These are phyloP conservation scores for Suhomyces prunicola DNA, from an alignment of 805 yeast species.

Conservation along the genomic window DNA sequence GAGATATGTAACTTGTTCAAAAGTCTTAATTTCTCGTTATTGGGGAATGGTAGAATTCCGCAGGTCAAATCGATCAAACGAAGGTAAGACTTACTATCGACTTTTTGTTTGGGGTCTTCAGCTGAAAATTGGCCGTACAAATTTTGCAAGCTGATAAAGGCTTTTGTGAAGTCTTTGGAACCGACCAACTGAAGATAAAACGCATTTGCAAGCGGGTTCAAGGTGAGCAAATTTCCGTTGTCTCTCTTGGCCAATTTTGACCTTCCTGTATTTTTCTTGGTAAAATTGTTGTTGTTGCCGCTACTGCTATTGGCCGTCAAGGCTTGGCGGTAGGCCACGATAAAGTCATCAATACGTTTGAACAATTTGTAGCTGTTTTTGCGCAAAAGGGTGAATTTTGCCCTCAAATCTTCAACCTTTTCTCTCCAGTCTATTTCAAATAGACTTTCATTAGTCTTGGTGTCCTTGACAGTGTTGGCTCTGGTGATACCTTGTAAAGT, in stretches of 20 bases:
- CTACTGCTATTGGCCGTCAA: conserved; percentile 13
- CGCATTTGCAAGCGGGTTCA: conserved; percentile 60
- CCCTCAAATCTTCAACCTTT: conserved; percentile 15
- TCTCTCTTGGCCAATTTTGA: conserved; percentile 10
- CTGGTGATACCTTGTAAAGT: conserved; percentile 51
- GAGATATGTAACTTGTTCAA: conserved; percentile 30
- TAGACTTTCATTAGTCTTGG: conserved; percentile 22
- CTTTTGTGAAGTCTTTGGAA: conserved; percentile 43
- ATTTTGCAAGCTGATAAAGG: conserved; percentile 41
- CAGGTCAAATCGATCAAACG: conserved; percentile 42
- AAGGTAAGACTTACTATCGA: conserved; percentile 11
- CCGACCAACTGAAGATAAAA: conserved; percentile 54
- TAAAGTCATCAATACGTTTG: conserved; percentile 37
- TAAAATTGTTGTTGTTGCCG: not conserved
- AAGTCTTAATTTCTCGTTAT: conserved; percentile 38
- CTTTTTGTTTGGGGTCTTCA: conserved; percentile 5
- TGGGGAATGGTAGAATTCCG: conserved; percentile 51
- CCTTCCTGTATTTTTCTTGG: conserved; percentile 10
- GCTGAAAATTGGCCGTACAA: conserved; percentile 24
- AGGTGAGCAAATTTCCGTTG: conserved; percentile 36
- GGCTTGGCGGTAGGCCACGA: conserved; percentile 36
- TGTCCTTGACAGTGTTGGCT: conserved; percentile 22
- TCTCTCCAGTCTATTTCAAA: conserved; percentile 25
- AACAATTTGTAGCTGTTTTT: conserved; percentile 22
- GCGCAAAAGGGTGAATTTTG: conserved; percentile 18